Evolutionary conservation across 805 yeast genomes (phyloP), one percentile per base, ranked within the genome.

Genomic region (Spathaspora boniae): DNA sequence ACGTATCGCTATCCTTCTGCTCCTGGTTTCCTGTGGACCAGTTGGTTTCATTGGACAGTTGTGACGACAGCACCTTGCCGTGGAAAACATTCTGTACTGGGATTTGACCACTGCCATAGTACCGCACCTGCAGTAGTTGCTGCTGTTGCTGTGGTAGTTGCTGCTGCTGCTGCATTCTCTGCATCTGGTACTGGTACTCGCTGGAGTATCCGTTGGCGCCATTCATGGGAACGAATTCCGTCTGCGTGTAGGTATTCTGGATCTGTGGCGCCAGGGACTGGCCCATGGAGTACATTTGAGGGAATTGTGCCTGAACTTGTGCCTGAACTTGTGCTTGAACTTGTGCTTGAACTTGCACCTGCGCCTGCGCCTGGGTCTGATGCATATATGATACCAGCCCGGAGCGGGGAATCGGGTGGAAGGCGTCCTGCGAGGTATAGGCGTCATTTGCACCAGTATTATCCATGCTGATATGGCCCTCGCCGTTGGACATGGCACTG

Each of bases 31-130:
- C 39, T 19, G 25, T 33, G 4, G 71, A 66, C 72, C 72, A 67
- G 34, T 55, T 62, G 1, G 72, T 60, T n/a, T 67, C 72, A 45
- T 62, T 65, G 4, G 69, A 62, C 2, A 68, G 60, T 44, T 61
- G 70, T 7, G 70, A 61, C 27, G 52, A 50, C 6, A 50, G 46
- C 6, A 42, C 27, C 29, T 33, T 32, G 23, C 16, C 22, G 31
- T 38, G 26, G 15, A 34, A 34, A 17, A 34, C 26, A 25, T 24
- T 25, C 15, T 36, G 38, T n/a, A 33, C 25, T 16, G 42, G 21
- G 12, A 21, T 9, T 30, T 32, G 12, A 34, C 39, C 25, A 40
- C 35, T 16, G 33, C 39, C 21, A 29, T 34, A 19, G 36, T 21
- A 20, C 25, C 33, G 22, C 16, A 34, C 33, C 31, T 46, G 53